A percentile compares a stretch with the other conserved stretches of the same genome.
These are phyloP conservation scores for Juglanconis sp. DNA, from an alignment of 2,329 filamentous ascomycete species.

Conservation along the genomic window DNA sequence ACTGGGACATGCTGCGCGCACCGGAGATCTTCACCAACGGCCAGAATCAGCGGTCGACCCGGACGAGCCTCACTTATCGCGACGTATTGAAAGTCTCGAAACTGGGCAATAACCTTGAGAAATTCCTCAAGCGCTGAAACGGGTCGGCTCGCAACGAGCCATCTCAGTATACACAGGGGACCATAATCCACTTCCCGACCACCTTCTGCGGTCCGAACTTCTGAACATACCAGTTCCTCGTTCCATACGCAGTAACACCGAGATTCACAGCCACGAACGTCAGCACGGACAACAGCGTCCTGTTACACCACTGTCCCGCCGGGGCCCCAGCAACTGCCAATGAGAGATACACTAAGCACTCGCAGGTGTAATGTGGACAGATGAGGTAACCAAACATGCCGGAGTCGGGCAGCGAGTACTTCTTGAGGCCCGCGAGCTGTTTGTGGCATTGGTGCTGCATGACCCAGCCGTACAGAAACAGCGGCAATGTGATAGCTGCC, in stretches of 20 bases:
- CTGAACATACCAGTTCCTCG: constrained; percentile 71
- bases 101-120: constrained; percentile 64
- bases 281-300: constrained; percentile 66
- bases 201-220: constrained; percentile 71
- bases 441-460: constrained; percentile 73
- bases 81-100: constrained; percentile 83
- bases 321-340: constrained; percentile 74
- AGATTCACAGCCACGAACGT: constrained; percentile 77
- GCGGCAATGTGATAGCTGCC: constrained; percentile 51
- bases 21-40: constrained; percentile 46
- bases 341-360: constrained; percentile 80
- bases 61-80: constrained; percentile 75
- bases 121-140: constrained; percentile 38
- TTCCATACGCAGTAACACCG: constrained; percentile 74
- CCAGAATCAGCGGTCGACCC: constrained; percentile 53
- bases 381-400: constrained; percentile 70
- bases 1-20: constrained; percentile 66
- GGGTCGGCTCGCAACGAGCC: constrained; percentile 25
- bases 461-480: constrained; percentile 68
- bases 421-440: constrained; percentile 67
- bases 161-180: constrained; percentile 63
- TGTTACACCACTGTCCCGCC: constrained; percentile 61
- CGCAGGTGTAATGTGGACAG: constrained; percentile 88
- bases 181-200: constrained; percentile 67
- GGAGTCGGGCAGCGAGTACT: constrained; percentile 77